These are phyloP conservation scores for Ampelocalamus luodianensis DNA, from an alignment of 176 grass and related monocot species.

Conservation along the genomic window DNA sequence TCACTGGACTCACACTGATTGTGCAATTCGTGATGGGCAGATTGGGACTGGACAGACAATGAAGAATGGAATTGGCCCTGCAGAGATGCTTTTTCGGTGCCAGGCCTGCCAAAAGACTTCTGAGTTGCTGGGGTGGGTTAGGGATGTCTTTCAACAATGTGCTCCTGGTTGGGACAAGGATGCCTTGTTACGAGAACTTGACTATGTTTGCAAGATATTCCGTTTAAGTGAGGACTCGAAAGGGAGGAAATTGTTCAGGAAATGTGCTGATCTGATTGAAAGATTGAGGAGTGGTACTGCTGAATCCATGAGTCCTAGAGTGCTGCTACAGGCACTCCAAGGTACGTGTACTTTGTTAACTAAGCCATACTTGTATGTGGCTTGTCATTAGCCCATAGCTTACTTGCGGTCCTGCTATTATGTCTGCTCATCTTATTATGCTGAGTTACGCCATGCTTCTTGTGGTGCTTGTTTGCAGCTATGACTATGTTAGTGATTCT, in stretches of 20 bases:
- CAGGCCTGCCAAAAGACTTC: slow-evolving; percentile 82
- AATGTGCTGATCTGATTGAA: slow-evolving; percentile 67
- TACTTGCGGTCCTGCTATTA: not conserved
- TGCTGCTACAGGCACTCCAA: slow-evolving; percentile 70
- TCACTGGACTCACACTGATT: slow-evolving; percentile 92
- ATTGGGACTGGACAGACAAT: slow-evolving; percentile 53
- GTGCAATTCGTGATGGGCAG: slow-evolving; percentile 65
- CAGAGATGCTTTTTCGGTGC: slow-evolving; percentile 76
- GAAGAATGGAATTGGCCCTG: slow-evolving; percentile 49
- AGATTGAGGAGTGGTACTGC: slow-evolving; percentile 55
- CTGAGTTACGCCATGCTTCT: not conserved
- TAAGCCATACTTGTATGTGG: not conserved
- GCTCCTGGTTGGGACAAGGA: slow-evolving; percentile 70
- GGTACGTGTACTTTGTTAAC: slow-evolving; percentile 52
- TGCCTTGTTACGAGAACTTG: slow-evolving; percentile 67
- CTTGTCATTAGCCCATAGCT: not conserved
- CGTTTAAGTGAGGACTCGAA: slow-evolving; percentile 68
- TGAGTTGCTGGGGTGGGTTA: slow-evolving; percentile 84
- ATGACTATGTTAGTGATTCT: not conserved
- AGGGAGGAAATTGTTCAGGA: slow-evolving; percentile 65
- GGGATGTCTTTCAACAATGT: slow-evolving; percentile 85
- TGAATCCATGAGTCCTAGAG: slow-evolving; percentile 63
- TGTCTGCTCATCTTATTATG: not conserved
- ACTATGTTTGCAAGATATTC: slow-evolving; percentile 87
- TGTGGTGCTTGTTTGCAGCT: slow-evolving; percentile 17